Base-by-base conservation (phyloP, 2,329 filamentous ascomycete species). In the Exophiala calicioides region DNA sequence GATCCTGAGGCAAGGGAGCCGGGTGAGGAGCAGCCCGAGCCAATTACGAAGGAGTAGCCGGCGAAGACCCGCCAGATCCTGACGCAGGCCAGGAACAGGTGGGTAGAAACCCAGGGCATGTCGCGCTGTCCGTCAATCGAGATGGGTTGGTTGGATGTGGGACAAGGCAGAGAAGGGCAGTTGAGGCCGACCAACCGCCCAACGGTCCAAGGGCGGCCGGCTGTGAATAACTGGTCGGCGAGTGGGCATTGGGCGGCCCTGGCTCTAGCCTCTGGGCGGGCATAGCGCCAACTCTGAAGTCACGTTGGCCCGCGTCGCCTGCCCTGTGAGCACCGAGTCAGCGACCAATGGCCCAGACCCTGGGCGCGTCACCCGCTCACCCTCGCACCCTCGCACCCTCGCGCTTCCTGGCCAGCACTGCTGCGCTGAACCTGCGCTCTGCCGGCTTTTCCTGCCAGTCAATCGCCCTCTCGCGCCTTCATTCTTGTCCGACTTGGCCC, bases 91-190 rank as follows among this genome's bases (percentile, higher is more conserved):
- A 31, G 43, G 43, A 43, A 48, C 45, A 27, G 20, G 38, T 27
- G 21, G 29, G 47, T 18, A 24, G 20, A 27, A 29, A 16, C n/a
- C n/a, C n/a, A 36, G 26, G 33, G 29, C 43, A 45, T 32, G 42
- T 33, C 42, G 37, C 30, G 35, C 19, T 16, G 29, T 34, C 44
- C 24, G 36, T 19, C 39, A 38, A 44, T 42, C 32, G 23, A 47
- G 45, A 49, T 46, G 13, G 23, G 35, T 29, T 53, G 45, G 49
- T 53, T 53, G 50, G 50, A 39, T 34, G 31, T 38, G 45, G 36
- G 12, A 8, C 35, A 24, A 18, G 38, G 26, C 23, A 15, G 16
- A 24, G 19, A 31, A 26, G 19, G 24, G 24, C 24, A 27, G n/a
- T n/a, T n/a, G n/a, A 30, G 38, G 38, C 18, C 45, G 33, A 38